A percentile compares a stretch with the other conserved stretches of the same genome.
These are phyloP conservation scores for Magnaporthiopsis incrustans DNA, from an alignment of 2,329 filamentous ascomycete species.

Conservation along the genomic window DNA sequence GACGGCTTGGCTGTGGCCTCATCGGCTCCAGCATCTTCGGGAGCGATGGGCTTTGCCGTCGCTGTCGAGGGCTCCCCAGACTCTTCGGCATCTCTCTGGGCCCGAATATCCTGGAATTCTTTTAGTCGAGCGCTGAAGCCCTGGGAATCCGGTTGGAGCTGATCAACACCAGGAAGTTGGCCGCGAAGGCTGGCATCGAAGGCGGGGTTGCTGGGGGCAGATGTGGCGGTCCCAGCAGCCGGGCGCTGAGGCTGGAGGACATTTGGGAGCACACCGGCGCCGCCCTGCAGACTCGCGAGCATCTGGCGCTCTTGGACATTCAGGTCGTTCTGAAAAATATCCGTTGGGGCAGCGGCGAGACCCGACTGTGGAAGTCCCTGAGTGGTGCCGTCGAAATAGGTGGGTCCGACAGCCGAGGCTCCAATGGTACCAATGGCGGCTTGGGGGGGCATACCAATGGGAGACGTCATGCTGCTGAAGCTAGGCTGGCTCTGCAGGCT, in stretches of 20 bases:
- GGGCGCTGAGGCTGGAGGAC: conserved; percentile 1
- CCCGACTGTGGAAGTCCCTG: conserved; percentile 25
- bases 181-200: conserved; percentile 32
- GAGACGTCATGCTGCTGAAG: conserved; percentile 90
- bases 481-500: conserved; percentile 96
- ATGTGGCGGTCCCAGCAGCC: conserved; percentile 7
- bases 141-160: conserved; percentile 45
- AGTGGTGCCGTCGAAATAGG: conserved; percentile 4
- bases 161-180: conserved; percentile 41
- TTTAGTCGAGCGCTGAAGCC: conserved; percentile 65
- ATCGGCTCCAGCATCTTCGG: conserved; percentile 15
- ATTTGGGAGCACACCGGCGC: neutral
- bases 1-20: neutral
- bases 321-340: conserved; percentile 62
- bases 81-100: conserved; percentile 57
- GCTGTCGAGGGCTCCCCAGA: neutral
- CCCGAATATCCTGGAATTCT: conserved; percentile 73
- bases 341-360: conserved; percentile 33
- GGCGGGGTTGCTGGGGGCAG: conserved; percentile 25
- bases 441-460: conserved; percentile 51
- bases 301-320: conserved; percentile 44
- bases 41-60: conserved; percentile 20
- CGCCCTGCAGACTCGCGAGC: conserved; percentile 32
- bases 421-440: conserved; percentile 49
- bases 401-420: neutral